Conservation (phyloP, 129 eudicot species). For the Silybum marianum region DNA sequence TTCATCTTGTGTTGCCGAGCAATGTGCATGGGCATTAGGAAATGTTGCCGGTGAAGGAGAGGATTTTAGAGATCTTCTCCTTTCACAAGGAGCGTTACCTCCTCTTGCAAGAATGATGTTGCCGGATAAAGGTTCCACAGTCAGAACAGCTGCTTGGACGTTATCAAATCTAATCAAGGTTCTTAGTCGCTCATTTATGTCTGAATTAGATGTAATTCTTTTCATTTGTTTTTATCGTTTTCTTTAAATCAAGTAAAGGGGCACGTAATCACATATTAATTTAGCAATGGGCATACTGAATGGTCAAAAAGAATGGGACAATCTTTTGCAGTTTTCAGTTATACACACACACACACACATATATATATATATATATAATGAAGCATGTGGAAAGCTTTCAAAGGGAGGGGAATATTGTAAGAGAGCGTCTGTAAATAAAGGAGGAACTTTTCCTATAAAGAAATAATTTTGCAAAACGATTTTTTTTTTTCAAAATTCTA, state of each 20-base stretch:
- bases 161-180: constrained; percentile 96
- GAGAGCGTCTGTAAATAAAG: constrained; percentile 25
- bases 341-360: background rate
- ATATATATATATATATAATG: background rate
- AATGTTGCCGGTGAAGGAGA: constrained; percentile 97
- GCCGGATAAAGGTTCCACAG: constrained; percentile 79
- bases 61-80: constrained; percentile 69
- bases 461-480: constrained; percentile 14
- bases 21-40: constrained; percentile 99
- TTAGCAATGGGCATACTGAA: background rate
- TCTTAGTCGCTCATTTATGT: constrained; percentile 3
- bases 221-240: background rate
- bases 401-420: background rate
- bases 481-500: background rate
- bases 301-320: constrained; percentile 38
- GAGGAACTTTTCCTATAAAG: constrained; percentile 24
- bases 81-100: constrained; percentile 87
- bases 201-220: background rate
- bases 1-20: constrained; percentile 81
- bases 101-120: constrained; percentile 93
- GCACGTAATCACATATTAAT: background rate
- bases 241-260: constrained; percentile 20
- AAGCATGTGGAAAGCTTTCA: background rate
- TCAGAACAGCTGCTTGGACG: constrained; percentile 95
- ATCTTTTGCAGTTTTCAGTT: constrained; percentile 33